Percentiles rank a stretch among this genome's conserved stretches.
phyloP scores from a whole-genome alignment of 768 basidiomycete genomes.

The Boletus speciosus region DNA sequence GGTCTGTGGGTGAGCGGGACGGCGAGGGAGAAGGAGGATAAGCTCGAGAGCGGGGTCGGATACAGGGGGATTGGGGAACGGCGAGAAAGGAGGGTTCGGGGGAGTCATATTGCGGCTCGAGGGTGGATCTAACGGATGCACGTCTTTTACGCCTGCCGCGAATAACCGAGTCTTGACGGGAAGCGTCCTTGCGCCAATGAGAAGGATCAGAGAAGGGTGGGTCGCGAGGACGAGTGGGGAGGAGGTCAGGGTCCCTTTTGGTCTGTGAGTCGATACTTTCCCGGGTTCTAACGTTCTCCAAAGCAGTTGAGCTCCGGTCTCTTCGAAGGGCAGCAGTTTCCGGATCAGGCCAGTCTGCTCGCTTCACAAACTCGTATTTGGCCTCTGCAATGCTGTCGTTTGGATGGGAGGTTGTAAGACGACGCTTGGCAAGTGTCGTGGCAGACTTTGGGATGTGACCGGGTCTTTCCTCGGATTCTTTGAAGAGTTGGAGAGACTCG shows the following conservation, averaged over 20 bases:
- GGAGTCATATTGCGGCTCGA: constrained; percentile 33
- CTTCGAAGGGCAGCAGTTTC: constrained; percentile 68
- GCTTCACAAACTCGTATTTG: constrained; percentile 77
- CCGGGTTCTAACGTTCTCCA: constrained; percentile 55
- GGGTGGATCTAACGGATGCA: constrained; percentile 37
- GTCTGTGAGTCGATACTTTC: constrained; percentile 36
- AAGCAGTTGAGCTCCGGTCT: constrained; percentile 60
- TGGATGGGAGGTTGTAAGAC: constrained; percentile 36
- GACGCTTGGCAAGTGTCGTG: constrained; percentile 28
- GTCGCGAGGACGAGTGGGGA: constrained; percentile 38
- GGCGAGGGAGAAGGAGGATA: constrained; percentile 57
- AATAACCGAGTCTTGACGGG: constrained; percentile 37
- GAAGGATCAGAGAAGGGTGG: constrained; percentile 43
- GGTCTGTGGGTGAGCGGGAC: constrained; percentile 38
- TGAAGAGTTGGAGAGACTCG: constrained; percentile 77
- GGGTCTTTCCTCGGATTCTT: constrained; percentile 54
- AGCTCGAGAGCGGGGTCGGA: constrained; percentile 41
- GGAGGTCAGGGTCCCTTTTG: constrained; percentile 23
- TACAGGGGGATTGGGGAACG: constrained; percentile 38
- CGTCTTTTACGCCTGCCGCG: constrained; percentile 67
- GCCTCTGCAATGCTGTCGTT: constrained; percentile 59
- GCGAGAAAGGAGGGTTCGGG: constrained; percentile 18
- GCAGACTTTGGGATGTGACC: constrained; percentile 25
- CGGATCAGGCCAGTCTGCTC: constrained; percentile 82
- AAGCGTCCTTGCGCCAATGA: constrained; percentile 56